These are phyloP conservation scores for Boletus patriciae DNA, from an alignment of 768 basidiomycete species.

Conservation along the genomic window DNA sequence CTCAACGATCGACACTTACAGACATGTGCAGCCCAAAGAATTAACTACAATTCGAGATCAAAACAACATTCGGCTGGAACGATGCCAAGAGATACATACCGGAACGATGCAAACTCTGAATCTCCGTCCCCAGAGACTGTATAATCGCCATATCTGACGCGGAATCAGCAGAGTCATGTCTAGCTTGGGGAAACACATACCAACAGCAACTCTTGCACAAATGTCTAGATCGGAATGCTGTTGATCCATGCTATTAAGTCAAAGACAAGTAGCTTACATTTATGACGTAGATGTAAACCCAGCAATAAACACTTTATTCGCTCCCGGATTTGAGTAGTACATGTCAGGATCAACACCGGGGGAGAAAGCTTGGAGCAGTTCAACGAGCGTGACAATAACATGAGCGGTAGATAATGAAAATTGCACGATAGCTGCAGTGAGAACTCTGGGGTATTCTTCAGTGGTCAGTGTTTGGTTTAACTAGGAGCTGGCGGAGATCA, in stretches of 20 bases:
- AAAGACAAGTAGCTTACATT: constrained; percentile 15
- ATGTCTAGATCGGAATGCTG: no score
- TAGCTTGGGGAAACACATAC: no score
- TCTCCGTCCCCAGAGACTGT: constrained; percentile 15
- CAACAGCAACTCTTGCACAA: no score
- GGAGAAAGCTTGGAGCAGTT: no score
- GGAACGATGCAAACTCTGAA: constrained; percentile 15
- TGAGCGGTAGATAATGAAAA: no score
- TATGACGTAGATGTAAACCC: constrained; percentile 19
- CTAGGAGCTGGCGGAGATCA: no score
- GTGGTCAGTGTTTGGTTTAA: no score
- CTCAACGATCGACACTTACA: constrained; percentile 11
- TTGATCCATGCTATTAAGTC: not conserved
- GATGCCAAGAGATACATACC: constrained; percentile 1
- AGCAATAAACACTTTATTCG: constrained; percentile 5
- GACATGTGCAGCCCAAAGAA: constrained; percentile 17
- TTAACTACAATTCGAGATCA: constrained; percentile 2
- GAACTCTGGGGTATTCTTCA: no score
- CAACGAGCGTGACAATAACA: no score
- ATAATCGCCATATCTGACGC: constrained; percentile 25
- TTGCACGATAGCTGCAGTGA: no score
- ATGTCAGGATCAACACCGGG: no score
- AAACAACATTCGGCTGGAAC: no score
- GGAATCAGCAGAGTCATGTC: not conserved
- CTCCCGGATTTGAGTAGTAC: not conserved